These are phyloP conservation scores for Cladophialophora chaetospira DNA, from an alignment of 2,329 filamentous ascomycete genomes.

Conservation along the genomic window DNA sequence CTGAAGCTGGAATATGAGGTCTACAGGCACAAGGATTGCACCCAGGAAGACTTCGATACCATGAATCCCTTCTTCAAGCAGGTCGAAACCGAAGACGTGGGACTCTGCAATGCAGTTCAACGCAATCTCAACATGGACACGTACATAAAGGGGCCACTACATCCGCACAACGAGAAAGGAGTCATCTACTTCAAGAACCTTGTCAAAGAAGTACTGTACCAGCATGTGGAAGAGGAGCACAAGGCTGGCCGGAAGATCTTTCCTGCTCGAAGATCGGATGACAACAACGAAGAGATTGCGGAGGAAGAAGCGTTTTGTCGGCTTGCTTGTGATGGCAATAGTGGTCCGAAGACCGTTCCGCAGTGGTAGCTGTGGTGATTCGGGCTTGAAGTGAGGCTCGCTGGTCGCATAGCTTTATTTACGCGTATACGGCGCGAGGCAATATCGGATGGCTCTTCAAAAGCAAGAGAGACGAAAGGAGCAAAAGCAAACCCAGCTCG, in stretches of 20 bases:
- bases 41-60: conserved; percentile 58
- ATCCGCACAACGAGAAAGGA: conserved; percentile 55
- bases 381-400: background rate
- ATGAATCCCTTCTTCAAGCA: conserved; percentile 64
- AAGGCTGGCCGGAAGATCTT: conserved; percentile 9
- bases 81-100: conserved; percentile 66
- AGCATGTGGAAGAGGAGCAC: conserved; percentile 50
- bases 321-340: conserved; percentile 7
- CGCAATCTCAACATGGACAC: conserved; percentile 61
- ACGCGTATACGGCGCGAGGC: too few relatives aligned
- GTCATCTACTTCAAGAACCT: conserved; percentile 58
- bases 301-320: conserved; percentile 21
- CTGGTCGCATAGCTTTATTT: background rate
- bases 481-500: background rate
- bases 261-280: conserved; percentile 33
- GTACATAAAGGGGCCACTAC: conserved; percentile 63
- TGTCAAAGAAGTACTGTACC: conserved; percentile 52
- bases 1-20: conserved; percentile 64
- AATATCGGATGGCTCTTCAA: background rate
- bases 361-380: conserved; percentile 5
- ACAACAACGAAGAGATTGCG: conserved; percentile 4
- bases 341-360: background rate
- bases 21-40: conserved; percentile 62
- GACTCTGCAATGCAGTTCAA: conserved; percentile 60
- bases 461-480: background rate